Evolutionary conservation across 192 early-diverging fungal genomes (phyloP), one percentile per base, ranked within the genome.

Genomic region (Coemansia sp.): DNA sequence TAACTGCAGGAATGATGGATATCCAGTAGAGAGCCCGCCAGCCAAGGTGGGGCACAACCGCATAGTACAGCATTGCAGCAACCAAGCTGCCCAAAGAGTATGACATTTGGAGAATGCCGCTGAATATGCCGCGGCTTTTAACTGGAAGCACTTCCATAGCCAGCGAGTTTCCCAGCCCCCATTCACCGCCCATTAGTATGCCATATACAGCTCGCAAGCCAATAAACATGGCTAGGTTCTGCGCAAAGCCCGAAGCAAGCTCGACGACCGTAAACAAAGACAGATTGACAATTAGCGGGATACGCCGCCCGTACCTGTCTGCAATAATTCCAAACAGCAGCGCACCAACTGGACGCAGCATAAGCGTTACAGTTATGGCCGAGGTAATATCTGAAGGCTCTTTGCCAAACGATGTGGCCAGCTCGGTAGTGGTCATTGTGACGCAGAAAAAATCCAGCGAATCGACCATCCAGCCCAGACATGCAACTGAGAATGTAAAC

Each of bases 1-100:
- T 56, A 7, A 83, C 56, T 0, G 86, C 82, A 1, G 84, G 83
- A 23, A 69, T 71, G 28, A 80, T 69, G 11, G 84, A 80, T 26
- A 86, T 79, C 83, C 83, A 90, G 66, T 81, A 90, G 48, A 90
- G 59, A 23, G 83, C 80, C 8, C 89, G 79, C 89, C 89, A 90
- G 30, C 81, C 80, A 9, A 80, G 62, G 37, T 37, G 67, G 1
- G 79, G 70, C 17, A 85, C 70, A 39, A 87, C 57, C 2, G 60
- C 62, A 47, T 82, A 83, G 59, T 85, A 84, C 16, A 88, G 49
- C 45, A 84, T 53, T 1, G 84, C 66, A 4, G 89, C 86, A 0
- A 90, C 42, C 1, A 90, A 67, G 58, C 84, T 85, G 6, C 89
- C 89, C 14, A 77, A 58, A 8, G 89, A 81, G 57, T 88, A 88